Percentiles rank a stretch among this genome's conserved stretches.
phyloP scores from a whole-genome alignment of 2,329 filamentous ascomycete species.

The Hirsutella thompsonii region DNA sequence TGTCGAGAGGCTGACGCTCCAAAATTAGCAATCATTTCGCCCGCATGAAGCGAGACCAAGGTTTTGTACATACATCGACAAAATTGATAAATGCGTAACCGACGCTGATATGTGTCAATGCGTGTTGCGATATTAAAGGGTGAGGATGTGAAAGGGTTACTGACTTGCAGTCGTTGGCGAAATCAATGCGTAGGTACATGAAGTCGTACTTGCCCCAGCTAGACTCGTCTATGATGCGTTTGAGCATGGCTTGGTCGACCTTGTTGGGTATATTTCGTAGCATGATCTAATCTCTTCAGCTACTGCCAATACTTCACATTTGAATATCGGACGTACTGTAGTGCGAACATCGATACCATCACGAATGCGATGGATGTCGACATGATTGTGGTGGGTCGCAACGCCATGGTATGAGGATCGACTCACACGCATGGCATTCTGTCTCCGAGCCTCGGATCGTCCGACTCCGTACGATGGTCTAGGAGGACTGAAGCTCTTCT shows the following conservation, averaged over 20 bases:
- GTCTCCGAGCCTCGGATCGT: constrained; percentile 29
- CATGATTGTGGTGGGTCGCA: constrained; percentile 45
- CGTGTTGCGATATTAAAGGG: constrained; percentile 1
- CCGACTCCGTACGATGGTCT: constrained; percentile 19
- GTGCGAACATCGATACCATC: constrained; percentile 62
- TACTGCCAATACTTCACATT: not conserved
- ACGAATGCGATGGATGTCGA: constrained; percentile 46
- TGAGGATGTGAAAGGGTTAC: constrained; percentile 15
- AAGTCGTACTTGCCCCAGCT: constrained; percentile 84
- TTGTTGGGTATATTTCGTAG: constrained; percentile 90
- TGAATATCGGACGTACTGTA: constrained; percentile 40
- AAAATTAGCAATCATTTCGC: constrained; percentile 21
- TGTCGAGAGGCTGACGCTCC: constrained; percentile 48
- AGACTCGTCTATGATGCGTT: constrained; percentile 65
- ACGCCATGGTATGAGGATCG: constrained; percentile 33
- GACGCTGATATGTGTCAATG: constrained; percentile 45
- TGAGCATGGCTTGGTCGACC: constrained; percentile 64
- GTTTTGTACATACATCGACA: constrained; percentile 46
- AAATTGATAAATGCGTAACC: constrained; percentile 98
- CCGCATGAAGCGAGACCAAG: not conserved
- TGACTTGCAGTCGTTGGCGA: constrained; percentile 72
- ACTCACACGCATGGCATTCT: constrained; percentile 33
- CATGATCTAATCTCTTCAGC: constrained; percentile 56
- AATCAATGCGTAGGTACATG: constrained; percentile 86
- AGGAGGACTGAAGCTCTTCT: constrained; percentile 26